A percentile compares a stretch with the other conserved stretches of the same genome.
phyloP scores from a whole-genome alignment of 108 stramenopile species.

The Skeletonema grethae region DNA sequence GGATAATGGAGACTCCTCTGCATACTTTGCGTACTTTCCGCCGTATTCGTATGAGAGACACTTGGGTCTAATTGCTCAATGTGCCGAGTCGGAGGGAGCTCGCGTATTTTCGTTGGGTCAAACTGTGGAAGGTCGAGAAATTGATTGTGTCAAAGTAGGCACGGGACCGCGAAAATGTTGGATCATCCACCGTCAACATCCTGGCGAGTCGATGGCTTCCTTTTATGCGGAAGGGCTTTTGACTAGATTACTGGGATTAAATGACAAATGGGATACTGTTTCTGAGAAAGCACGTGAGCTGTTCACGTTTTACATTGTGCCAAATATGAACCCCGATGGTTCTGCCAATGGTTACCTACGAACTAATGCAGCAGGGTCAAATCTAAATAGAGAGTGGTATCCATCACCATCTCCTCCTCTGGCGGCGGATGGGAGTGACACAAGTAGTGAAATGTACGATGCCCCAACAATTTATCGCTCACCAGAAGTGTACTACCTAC shows the following conservation, averaged over 20 bases:
- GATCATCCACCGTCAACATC: slow-evolving; percentile 87
- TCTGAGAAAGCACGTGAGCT: slow-evolving; percentile 47
- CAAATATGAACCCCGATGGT: slow-evolving; percentile 90
- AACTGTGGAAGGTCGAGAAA: slow-evolving; percentile 69
- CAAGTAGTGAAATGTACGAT: slow-evolving; percentile 51
- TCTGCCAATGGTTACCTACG: slow-evolving; percentile 73
- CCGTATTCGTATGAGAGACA: slow-evolving; percentile 77
- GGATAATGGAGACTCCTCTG: slow-evolving; percentile 2
- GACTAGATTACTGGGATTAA: slow-evolving; percentile 57
- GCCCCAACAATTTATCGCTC: slow-evolving; percentile 82
- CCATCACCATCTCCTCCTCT: no score
- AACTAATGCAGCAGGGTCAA: slow-evolving; percentile 80
- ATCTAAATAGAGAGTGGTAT: slow-evolving; percentile 90
- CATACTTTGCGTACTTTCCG: slow-evolving; percentile 74
- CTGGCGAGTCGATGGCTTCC: slow-evolving; percentile 83
- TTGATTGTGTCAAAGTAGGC: slow-evolving; percentile 71
- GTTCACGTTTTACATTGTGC: slow-evolving; percentile 86
- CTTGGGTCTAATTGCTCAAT: slow-evolving; percentile 57
- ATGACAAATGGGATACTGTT: slow-evolving; percentile 43
- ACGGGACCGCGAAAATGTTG: slow-evolving; percentile 64
- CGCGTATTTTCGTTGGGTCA: slow-evolving; percentile 62
- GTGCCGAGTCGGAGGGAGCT: slow-evolving; percentile 38
- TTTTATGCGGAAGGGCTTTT: slow-evolving; percentile 73
- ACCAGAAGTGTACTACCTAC: slow-evolving; percentile 81
- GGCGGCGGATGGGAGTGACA: not conserved